Percentiles rank a stretch among this genome's conserved stretches.
These are phyloP conservation scores for Colletotrichum kahawae DNA, from an alignment of 2,329 filamentous ascomycete genomes.

Conservation along the genomic window DNA sequence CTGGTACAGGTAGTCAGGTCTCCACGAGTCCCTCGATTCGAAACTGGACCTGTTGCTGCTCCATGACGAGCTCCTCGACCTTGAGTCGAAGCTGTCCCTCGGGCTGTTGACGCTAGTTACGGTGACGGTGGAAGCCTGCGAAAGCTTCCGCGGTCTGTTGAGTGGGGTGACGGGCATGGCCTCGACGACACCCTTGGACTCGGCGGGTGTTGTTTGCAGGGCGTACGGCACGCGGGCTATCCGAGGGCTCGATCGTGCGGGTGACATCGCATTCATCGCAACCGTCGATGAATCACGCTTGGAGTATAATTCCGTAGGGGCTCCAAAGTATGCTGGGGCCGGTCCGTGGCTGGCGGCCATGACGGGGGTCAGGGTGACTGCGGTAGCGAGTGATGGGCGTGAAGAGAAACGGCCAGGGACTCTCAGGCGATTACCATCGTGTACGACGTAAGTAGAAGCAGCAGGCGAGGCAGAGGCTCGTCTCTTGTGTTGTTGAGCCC, in stretches of 20 bases:
- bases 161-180: constrained; percentile 28
- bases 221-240: constrained; percentile 1
- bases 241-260: not conserved
- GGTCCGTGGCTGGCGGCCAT: constrained; percentile 17
- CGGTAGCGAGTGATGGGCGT: not conserved
- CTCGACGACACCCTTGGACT: constrained; percentile 21
- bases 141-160: constrained; percentile 42
- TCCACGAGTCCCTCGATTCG: constrained; percentile 41
- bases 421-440: constrained; percentile 21
- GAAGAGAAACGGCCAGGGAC: constrained; percentile 13
- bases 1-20: constrained; percentile 29
- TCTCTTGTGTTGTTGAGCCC: constrained; percentile 21
- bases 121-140: constrained; percentile 30
- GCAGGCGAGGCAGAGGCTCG: constrained; percentile 21
- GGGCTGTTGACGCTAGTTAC: constrained; percentile 33
- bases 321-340: constrained; percentile 21
- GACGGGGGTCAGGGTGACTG: not conserved
- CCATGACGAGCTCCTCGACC: constrained; percentile 32
- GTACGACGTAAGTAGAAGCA: constrained; percentile 3
- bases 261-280: not conserved
- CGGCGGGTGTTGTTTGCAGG: constrained; percentile 30
- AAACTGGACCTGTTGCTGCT: constrained; percentile 44
- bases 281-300: constrained; percentile 7
- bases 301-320: constrained; percentile 16
- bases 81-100: constrained; percentile 29